These are phyloP conservation scores for Mycena amicta DNA, from an alignment of 768 basidiomycete genomes.

Conservation along the genomic window DNA sequence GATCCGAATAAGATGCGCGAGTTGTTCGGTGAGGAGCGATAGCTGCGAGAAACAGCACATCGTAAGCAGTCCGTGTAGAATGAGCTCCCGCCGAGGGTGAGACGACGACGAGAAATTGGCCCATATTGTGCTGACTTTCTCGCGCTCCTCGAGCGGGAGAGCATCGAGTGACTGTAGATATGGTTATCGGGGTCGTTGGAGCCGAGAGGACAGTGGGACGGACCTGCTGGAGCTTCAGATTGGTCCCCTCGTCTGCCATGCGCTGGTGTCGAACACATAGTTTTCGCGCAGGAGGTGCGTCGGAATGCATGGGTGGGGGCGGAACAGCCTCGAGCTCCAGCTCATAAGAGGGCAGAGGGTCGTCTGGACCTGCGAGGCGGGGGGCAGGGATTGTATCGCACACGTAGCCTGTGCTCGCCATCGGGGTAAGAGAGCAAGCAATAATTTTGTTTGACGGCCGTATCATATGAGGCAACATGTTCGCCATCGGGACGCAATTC, in stretches of 20 bases:
- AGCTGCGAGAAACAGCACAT: constrained; percentile 99
- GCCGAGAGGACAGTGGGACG: no score
- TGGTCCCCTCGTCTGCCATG: constrained; percentile 96
- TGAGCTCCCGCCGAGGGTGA: constrained; percentile 87
- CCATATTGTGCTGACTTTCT: constrained; percentile 91
- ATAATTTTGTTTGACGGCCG: not conserved
- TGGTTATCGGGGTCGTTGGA: no score
- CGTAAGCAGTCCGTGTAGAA: constrained; percentile 93
- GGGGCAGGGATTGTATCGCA: constrained; percentile 77
- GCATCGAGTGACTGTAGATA: constrained; percentile 81
- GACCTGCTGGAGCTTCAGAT: constrained; percentile 88
- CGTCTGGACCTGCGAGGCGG: constrained; percentile 43
- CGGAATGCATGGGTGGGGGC: constrained; percentile 27
- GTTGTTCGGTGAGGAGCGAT: constrained; percentile 91
- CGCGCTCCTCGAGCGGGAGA: constrained; percentile 81
- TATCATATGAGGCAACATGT: not conserved
- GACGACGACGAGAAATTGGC: constrained; percentile 95
- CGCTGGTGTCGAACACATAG: constrained; percentile 92
- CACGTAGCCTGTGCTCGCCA: constrained; percentile 27
- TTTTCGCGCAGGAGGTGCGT: constrained; percentile 61
- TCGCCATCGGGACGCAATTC: constrained; percentile 9
- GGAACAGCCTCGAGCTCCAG: constrained; percentile 10
- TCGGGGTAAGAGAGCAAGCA: not conserved
- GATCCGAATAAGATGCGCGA: constrained; percentile 89
- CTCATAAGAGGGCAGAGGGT: constrained; percentile 19